A percentile compares a stretch with the other conserved stretches of the same genome.
phyloP scores from a whole-genome alignment of 2,329 filamentous ascomycete species.

The Aspergillus glaucus region DNA sequence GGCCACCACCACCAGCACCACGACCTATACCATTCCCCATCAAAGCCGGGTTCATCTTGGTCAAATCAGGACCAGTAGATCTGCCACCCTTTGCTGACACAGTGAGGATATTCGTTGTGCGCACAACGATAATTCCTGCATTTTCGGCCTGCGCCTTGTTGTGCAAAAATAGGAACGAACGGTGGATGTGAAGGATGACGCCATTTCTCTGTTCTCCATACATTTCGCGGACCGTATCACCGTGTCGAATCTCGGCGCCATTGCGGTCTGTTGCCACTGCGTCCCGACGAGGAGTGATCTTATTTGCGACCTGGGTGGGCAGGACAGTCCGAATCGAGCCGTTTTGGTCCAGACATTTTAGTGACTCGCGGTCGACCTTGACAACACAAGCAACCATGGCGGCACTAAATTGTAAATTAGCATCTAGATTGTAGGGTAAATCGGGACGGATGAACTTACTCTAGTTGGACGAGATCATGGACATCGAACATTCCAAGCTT shows the following conservation, averaged over 20 bases:
- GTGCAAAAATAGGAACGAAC: conserved; percentile 85
- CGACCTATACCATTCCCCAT: conserved; percentile 59
- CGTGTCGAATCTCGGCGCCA: conserved; percentile 83
- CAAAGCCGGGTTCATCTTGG: conserved; percentile 85
- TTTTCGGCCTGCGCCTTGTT: conserved; percentile 81
- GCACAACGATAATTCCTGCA: conserved; percentile 80
- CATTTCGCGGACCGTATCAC: conserved; percentile 87
- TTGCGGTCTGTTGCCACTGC: conserved; percentile 89
- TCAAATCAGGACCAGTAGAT: conserved; percentile 69
- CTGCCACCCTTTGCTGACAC: conserved; percentile 91
- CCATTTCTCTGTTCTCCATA: conserved; percentile 79
- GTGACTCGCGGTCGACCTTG: conserved; percentile 88
- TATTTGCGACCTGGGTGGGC: conserved; percentile 87
- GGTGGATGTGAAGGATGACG: conserved; percentile 87
- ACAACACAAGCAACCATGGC: conserved; percentile 89
- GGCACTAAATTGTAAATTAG: conserved; percentile 45
- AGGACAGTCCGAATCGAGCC: conserved; percentile 74
- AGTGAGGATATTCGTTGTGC: conserved; percentile 78
- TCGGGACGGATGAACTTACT: conserved; percentile 47
- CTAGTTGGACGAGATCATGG: conserved; percentile 89
- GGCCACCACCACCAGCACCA: conserved; percentile 34
- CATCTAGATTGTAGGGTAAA: conserved; percentile 1
- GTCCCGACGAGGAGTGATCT: conserved; percentile 72
- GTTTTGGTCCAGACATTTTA: conserved; percentile 86
- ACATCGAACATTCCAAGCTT: conserved; percentile 81